phyloP scores from a whole-genome alignment of 331 rosid genomes.

The Ulmus americana region DNA sequence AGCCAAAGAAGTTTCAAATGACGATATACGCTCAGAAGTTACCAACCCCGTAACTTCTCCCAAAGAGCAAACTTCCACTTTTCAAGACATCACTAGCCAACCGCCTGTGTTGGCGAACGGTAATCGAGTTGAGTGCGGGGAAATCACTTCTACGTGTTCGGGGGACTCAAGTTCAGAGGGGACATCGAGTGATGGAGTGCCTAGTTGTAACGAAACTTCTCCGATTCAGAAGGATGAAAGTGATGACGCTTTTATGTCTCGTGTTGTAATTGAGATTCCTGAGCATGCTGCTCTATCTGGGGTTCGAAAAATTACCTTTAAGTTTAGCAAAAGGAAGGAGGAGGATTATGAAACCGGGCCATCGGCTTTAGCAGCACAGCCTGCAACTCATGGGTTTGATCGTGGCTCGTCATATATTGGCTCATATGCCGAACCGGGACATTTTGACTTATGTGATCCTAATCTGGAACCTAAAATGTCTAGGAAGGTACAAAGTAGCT shows the following conservation, averaged over 20 bases:
- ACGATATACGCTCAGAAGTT: slow-evolving; percentile 83
- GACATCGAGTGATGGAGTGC: slow-evolving; percentile 44
- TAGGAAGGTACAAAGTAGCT: slow-evolving; percentile 51
- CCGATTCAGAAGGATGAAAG: slow-evolving; percentile 29
- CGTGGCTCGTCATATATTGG: slow-evolving; percentile 25
- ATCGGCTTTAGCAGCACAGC: slow-evolving; percentile 6
- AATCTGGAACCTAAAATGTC: slow-evolving; percentile 57
- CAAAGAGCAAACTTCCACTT: slow-evolving; percentile 44
- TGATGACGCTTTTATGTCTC: slow-evolving; percentile 42
- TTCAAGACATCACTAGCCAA: slow-evolving; percentile 79
- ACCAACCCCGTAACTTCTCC: slow-evolving; percentile 60
- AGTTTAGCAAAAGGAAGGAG: slow-evolving; percentile 80
- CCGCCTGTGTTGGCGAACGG: slow-evolving; percentile 34
- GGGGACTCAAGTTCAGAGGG: slow-evolving; percentile 64
- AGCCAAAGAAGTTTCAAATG: slow-evolving; percentile 67
- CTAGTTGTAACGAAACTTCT: slow-evolving; percentile 27
- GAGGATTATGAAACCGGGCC: slow-evolving; percentile 28
- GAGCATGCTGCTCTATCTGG: slow-evolving; percentile 68
- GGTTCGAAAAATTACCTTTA: slow-evolving; percentile 76
- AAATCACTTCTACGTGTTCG: slow-evolving; percentile 56
- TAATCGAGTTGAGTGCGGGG: slow-evolving; percentile 65
- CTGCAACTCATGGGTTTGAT: slow-evolving; percentile 13
- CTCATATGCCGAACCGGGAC: slow-evolving; percentile 28
- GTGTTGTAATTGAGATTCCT: slow-evolving; percentile 77
- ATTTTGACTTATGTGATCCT: slow-evolving; percentile 23